phyloP scores from a whole-genome alignment of 371 early-diverging fungal species.

The Dinochytrium kinnereticum region DNA sequence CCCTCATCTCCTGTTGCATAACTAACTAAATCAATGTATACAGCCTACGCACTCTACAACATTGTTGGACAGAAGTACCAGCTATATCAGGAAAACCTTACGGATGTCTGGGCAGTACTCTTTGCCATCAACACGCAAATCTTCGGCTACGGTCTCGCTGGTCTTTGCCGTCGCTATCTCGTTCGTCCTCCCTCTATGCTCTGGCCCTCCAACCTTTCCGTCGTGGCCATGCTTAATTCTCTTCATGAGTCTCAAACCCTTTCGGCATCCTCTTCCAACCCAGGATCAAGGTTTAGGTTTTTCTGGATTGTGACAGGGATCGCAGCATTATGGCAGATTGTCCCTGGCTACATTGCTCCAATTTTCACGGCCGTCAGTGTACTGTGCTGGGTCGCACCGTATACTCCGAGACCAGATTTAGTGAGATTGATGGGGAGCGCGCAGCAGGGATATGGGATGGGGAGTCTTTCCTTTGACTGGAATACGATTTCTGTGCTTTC shows the following conservation, averaged over 20 bases:
- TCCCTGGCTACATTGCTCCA: neutral
- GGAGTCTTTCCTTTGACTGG: conserved; percentile 81
- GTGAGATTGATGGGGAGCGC: conserved; percentile 26
- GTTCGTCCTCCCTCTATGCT: conserved; percentile 63
- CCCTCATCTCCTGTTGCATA: no score
- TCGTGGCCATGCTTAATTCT: conserved; percentile 20
- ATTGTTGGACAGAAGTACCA: neutral
- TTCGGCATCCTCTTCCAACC: neutral
- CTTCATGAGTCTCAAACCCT: neutral
- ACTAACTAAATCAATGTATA: no score
- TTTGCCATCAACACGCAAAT: conserved; percentile 41
- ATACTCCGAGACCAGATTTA: neutral
- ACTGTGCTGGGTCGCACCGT: conserved; percentile 11
- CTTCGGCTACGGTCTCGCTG: conserved; percentile 85
- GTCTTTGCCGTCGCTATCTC: conserved; percentile 73
- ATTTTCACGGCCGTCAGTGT: neutral
- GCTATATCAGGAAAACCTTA: conserved; percentile 10
- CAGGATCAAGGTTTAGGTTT: conserved; percentile 55
- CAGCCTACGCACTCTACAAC: conserved; percentile 7
- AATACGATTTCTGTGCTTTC: conserved; percentile 15
- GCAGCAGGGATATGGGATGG: conserved; percentile 51
- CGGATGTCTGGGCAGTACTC: neutral
- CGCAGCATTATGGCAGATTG: conserved; percentile 59
- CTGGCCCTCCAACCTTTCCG: conserved; percentile 15
- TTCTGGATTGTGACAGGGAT: conserved; percentile 64